Evolutionary conservation across 177 flowering plant species (phyloP), one percentile per base, ranked within the genome.

Genomic region (Vitis hybrid): DNA sequence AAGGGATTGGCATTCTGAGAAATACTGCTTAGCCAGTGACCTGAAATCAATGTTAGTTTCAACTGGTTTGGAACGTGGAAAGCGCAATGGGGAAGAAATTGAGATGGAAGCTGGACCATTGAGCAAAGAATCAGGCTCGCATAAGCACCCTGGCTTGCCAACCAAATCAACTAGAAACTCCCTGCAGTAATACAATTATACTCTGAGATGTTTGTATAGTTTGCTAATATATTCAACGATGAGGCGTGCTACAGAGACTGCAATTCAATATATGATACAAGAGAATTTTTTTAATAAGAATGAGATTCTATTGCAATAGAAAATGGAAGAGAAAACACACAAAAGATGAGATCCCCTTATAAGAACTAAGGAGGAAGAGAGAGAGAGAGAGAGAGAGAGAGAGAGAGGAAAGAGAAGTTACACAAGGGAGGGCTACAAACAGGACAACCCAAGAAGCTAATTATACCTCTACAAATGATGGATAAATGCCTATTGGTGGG

Each of bases 41-140:
- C 91, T 85, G 80, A 89, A 92, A 86, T 92, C 90, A 76, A 87
- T 79, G 55, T 79, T 73, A 71, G 88, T 82, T 78, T 82, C 89
- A 82, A 82, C 80, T 63, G 85, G 78, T 79, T 81, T 90, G 72
- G 77, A 80, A 75, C 86, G 79, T 47, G 99, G 99, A 78, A 87
- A 87, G 64, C 94, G 92, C 86, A 95, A 77, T 20, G 99, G 99
- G 69, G 99, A 93, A 66, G 96, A 85, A 71, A 95, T 86, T 77
- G 91, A 86, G 80, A 93, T 93, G 75, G 97, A 87, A 71, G 91
- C 88, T 65, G 96, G 97, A 71, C 98, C 99, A 85, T 95, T 95
- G 65, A 91, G 86, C 79, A 88, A 77, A 74, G 99, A 95, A 83
- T 90, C 90, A 64, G 98, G 99, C 73, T 87, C 92, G 33, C 85